Base-by-base conservation (phyloP, 441 rosid species). In the Populus tomentosa region DNA sequence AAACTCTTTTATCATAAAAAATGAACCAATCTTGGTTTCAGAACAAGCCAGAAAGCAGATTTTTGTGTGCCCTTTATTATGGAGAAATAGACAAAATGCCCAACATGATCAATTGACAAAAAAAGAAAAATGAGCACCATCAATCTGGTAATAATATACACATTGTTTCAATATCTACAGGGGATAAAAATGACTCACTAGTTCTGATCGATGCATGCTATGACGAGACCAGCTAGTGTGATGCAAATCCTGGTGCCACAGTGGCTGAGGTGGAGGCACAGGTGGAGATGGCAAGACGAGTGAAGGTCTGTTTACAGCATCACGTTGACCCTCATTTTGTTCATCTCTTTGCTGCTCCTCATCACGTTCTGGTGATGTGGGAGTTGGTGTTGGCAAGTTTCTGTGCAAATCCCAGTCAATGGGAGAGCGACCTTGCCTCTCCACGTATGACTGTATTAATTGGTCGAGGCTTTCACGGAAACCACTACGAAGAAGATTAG, bases 401-500 rank as follows among this genome's bases (percentile, higher is more conserved):
- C 95, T 81, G 61, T 84, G 94, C 75, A 90, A 76, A 86, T 92
- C 97, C 97, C 97, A 92, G 70, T 92, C 95, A 80, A 89, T 85
- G 46, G 90, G 92, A 84, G 92, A 75, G 70, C 83, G 93, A 14
- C 89, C 93, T 87, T 87, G 94, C 84, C 98, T 90, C 79, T 94
- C 91, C 67, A 88, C 97, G 80, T 91, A 91, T 66, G 97, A 90
- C 78, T 90, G 94, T 85, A 93, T 92, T 73, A 92, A 80, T 24
- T 92, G 98, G 82, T 94, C 98, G 83, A 94, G 81, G 77, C 93
- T 94, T 87, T 94, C 98, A 61, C 98, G 95, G 89, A 94, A 93
- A 53, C 94, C 97, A 73, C 97, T 93, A 46, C 90, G 93, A 83
- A 93, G 93, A 79, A 93, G 94, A 86, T 88, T 93, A 66, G 98